These are phyloP conservation scores for Pseudonectria buxi DNA, from an alignment of 2,329 filamentous ascomycete species.

Conservation along the genomic window DNA sequence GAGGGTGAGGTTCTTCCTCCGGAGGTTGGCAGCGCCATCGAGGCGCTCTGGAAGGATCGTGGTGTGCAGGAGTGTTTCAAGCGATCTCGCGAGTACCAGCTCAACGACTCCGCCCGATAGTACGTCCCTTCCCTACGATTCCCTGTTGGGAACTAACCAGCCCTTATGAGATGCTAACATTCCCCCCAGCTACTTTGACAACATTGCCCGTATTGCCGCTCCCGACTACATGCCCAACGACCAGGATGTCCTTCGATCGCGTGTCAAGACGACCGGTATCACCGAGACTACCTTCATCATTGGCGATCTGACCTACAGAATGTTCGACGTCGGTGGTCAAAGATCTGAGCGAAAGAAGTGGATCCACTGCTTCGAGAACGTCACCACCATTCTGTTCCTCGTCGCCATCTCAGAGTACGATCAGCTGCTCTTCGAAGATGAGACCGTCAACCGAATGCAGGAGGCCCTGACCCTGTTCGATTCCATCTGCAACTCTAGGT, in stretches of 20 bases:
- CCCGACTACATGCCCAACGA: slow-evolving; percentile 93
- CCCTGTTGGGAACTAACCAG: too few species aligned
- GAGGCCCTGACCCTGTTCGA: slow-evolving; percentile 82
- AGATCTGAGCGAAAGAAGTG: slow-evolving; percentile 97
- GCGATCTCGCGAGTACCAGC: slow-evolving; percentile 88
- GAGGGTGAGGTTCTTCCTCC: slow-evolving; percentile 91
- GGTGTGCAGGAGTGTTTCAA: slow-evolving; percentile 95
- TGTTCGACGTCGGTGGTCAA: slow-evolving; percentile 97
- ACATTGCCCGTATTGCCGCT: slow-evolving; percentile 81
- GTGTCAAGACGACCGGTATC: slow-evolving; percentile 97
- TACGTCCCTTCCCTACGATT: slow-evolving; percentile 42
- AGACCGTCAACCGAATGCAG: slow-evolving; percentile 93
- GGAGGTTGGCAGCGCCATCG: slow-evolving; percentile 88
- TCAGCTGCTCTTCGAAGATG: slow-evolving; percentile 90
- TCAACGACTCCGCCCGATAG: slow-evolving; percentile 97
- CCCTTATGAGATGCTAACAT: slow-evolving; percentile 30
- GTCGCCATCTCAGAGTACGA: slow-evolving; percentile 98
- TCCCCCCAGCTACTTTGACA: slow-evolving; percentile 83
- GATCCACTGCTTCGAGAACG: slow-evolving; percentile 98
- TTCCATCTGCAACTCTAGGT: slow-evolving; percentile 80
- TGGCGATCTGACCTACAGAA: slow-evolving; percentile 87
- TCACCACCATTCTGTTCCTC: slow-evolving; percentile 92
- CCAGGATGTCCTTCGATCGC: slow-evolving; percentile 88
- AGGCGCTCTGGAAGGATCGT: slow-evolving; percentile 84
- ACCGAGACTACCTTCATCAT: slow-evolving; percentile 96